Base-by-base conservation (phyloP, 1,284 basidiomycete species). In the Malassezia pachydermatis region DNA sequence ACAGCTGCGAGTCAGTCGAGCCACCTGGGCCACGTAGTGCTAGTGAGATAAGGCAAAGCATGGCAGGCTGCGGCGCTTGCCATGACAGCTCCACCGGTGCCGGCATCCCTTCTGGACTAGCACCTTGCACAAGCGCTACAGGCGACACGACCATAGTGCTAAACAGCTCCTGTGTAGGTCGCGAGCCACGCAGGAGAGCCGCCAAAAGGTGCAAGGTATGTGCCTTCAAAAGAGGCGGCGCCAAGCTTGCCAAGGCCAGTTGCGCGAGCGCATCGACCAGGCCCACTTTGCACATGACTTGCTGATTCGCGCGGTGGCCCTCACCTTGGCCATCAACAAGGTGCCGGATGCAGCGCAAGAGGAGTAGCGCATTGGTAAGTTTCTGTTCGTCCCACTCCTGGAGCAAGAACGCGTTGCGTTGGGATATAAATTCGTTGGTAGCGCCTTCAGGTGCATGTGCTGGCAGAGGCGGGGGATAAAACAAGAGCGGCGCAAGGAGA, bases 371-470 rank as follows among this genome's bases (percentile, higher is more conserved):
- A 64, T 90, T 92, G 40, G 80, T 76, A 16, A 81, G 73, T 72
- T 95, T 95, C 68, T 90, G 88, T 43, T 82, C 79, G 56, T 89
- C 87, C 94, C 94, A 98, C 67, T 89, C 88, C 71, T 98, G 94
- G 29, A 96, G 76, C 1, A 89, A 84, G 73, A 96, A 98, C 51
- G 86, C 84, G 72, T 95, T 87, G 3, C 90, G 86, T 36, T 67
- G 63, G 27, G 58, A 35, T 1, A 54, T 55, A 34, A 63, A 55
- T 30, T 69, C 62, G 17, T 59, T 55, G 33, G 59, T 51, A 2
- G 84, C 80, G 37, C 50, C 47, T 9, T 60, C 37, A 1, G 60
- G 51, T 1, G 64, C 55, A 16, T 53, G 50, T 0, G 60, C 42
- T 7, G 87, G 46, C 9, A 57, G 74, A 10, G 79, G 78, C 2